These are phyloP conservation scores for Galerina marginata DNA, from an alignment of 768 basidiomycete genomes.

Conservation along the genomic window DNA sequence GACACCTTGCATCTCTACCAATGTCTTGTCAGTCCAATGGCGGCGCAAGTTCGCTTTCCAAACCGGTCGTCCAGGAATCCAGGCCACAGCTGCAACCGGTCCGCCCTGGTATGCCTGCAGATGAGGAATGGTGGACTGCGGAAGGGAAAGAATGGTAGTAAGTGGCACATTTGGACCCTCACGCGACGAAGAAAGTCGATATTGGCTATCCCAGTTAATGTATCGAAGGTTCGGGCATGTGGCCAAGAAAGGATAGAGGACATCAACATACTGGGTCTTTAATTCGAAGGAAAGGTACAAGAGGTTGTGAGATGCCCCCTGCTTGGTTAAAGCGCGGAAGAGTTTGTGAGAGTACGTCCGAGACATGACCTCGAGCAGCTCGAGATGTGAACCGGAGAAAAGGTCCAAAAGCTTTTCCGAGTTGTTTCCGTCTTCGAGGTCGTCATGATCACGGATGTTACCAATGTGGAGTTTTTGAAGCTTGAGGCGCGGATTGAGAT, in stretches of 20 bases:
- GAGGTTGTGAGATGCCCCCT: neutral
- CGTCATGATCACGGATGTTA: neutral
- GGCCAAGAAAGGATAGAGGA: neutral
- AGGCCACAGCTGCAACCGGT: neutral
- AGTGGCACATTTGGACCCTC: too few species aligned
- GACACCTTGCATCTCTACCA: neutral
- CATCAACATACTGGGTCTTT: neutral
- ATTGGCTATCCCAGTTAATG: neutral
- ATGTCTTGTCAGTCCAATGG: neutral
- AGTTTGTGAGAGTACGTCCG: neutral
- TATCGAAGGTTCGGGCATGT: neutral
- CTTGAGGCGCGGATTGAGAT: neutral
- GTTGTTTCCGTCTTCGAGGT: too few species aligned
- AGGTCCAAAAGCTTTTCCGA: neutral
- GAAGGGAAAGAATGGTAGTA: neutral
- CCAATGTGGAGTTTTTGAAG: neutral
- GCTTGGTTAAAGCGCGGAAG: neutral
- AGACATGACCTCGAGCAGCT: neutral
- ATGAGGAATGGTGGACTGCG: neutral
- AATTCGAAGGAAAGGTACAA: slow-evolving; percentile 1
- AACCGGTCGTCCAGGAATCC: neutral
- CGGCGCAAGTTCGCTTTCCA: neutral
- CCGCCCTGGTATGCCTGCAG: neutral
- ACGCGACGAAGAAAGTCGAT: neutral
- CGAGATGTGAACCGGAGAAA: neutral